phyloP scores from a whole-genome alignment of 345 rosid species.

The Excoecaria cochinchinensis region DNA sequence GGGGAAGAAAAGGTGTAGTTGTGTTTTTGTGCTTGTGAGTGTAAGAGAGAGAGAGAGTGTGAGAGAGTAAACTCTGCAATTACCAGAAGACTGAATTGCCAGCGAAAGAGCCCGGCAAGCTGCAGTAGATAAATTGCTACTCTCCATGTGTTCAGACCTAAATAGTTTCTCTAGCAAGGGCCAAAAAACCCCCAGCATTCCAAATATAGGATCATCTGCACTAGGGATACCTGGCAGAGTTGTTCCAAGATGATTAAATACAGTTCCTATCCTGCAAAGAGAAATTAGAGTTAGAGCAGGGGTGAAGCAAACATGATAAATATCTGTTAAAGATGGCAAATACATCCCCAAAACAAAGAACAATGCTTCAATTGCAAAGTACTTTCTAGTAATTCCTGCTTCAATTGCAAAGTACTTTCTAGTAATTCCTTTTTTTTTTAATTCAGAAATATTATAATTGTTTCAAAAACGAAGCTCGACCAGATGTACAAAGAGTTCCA shows the following conservation, averaged over 20 bases:
- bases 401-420: constrained; percentile 3
- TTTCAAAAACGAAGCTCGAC: not conserved
- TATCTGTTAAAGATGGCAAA: not conserved
- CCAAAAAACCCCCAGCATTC: constrained; percentile 75
- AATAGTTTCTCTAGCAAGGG: constrained; percentile 84
- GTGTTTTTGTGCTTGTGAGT: no score
- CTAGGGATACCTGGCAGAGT: constrained; percentile 45
- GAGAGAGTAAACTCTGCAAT: constrained; percentile 15
- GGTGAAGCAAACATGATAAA: not conserved
- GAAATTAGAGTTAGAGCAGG: constrained; percentile 4
- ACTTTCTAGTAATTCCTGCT: constrained; percentile 6
- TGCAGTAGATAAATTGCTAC: constrained; percentile 68
- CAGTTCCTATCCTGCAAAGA: constrained; percentile 76
- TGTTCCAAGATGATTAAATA: constrained; percentile 67
- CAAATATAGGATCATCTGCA: constrained; percentile 63
- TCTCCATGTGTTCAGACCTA: constrained; percentile 82
- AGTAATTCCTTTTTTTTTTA: not conserved
- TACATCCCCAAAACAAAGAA: not conserved
- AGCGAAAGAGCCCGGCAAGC: constrained; percentile 90
- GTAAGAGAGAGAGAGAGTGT: not conserved
- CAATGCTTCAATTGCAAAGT: not conserved
- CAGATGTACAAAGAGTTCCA: not conserved
- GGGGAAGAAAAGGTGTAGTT: not conserved
- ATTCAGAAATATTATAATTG: not conserved
- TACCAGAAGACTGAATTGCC: constrained; percentile 94